Evolutionary conservation across 192 early-diverging fungal species (phyloP).

Genomic region (Umbelopsis sp.): DNA sequence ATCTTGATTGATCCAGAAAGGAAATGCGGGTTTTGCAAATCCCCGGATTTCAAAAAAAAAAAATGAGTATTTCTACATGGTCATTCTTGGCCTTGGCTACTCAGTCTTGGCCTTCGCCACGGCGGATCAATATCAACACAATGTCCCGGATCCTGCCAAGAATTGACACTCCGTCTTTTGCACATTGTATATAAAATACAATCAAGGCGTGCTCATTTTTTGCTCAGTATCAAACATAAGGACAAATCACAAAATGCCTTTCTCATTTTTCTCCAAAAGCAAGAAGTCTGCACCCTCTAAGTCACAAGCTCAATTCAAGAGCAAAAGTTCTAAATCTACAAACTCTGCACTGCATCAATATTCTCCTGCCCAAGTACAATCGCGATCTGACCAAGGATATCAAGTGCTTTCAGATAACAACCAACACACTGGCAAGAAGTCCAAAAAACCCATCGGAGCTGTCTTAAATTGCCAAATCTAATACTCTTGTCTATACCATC

Average conservation of each 20-base stretch:
- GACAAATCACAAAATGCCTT: neutral
- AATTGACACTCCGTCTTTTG: neutral
- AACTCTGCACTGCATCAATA: neutral
- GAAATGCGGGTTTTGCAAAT: neutral
- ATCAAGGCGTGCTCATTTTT: neutral
- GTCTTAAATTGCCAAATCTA: constrained; percentile 5
- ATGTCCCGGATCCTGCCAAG: neutral
- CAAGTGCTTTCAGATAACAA: neutral
- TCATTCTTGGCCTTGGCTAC: neutral
- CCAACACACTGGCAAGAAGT: too few species aligned
- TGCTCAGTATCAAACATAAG: neutral
- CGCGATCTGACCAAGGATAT: neutral
- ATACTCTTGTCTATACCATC: neutral
- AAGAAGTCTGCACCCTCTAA: neutral
- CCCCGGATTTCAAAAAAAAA: neutral
- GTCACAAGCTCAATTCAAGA: neutral
- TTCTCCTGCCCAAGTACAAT: neutral
- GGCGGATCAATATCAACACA: neutral
- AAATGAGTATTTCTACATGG: neutral
- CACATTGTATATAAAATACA: neutral
- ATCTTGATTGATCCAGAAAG: neutral
- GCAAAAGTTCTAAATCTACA: neutral
- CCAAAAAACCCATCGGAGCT: neutral
- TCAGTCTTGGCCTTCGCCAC: constrained; percentile 2
- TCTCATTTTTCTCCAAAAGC: neutral